Conservation (phyloP, 306 rosid genomes). For the Malus sylvestris region DNA sequence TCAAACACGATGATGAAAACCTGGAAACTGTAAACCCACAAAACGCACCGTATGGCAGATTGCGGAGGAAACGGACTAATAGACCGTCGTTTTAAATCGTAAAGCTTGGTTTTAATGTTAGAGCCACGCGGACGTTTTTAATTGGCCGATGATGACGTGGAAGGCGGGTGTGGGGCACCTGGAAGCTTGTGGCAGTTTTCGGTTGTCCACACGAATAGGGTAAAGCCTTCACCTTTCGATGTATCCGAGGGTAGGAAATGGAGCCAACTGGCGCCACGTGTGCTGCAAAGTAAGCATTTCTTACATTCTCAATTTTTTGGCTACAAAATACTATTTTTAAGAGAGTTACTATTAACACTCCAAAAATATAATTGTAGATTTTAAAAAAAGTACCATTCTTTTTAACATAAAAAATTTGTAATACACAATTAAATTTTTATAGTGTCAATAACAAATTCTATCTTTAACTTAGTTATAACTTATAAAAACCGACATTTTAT, state of each 20-base stretch:
- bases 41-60: not conserved
- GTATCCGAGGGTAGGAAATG: not conserved
- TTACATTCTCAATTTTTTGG: not conserved
- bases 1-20: not conserved
- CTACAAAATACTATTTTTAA: not conserved
- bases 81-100: not conserved
- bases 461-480: too few species aligned
- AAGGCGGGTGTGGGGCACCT: not conserved
- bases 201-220: slow-evolving; percentile 18
- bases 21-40: not conserved
- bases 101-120: too few species aligned
- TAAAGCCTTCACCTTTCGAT: not conserved
- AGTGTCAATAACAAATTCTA: too few species aligned
- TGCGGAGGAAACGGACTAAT: not conserved
- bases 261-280: slow-evolving; percentile 3
- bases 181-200: slow-evolving; percentile 23
- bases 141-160: slow-evolving; percentile 34
- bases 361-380: too few species aligned
- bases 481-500: too few species aligned
- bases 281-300: not conserved
- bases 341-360: too few species aligned
- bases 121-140: slow-evolving; percentile 17
- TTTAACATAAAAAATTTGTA: too few species aligned
- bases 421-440: too few species aligned
- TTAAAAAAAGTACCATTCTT: too few species aligned